Evolutionary conservation across 768 basidiomycete genomes (phyloP).

Genomic region (Heimioporus sp.): DNA sequence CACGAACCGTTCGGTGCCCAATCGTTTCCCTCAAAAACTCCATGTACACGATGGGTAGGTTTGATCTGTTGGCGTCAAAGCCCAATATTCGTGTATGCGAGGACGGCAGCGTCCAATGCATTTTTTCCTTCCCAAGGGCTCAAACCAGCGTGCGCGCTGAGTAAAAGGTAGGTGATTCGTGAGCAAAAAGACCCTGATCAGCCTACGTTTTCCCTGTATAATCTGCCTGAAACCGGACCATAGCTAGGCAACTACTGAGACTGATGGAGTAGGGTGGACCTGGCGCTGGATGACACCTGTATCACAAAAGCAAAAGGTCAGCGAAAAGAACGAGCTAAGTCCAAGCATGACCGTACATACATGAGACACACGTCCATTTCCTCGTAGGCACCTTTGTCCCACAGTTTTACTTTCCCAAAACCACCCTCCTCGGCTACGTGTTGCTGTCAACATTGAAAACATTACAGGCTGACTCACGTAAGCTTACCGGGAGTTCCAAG

Average conservation of each 20-base stretch:
- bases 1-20: slow-evolving; percentile 71
- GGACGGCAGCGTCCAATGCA: slow-evolving; percentile 83
- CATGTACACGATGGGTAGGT: slow-evolving; percentile 78
- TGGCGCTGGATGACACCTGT: slow-evolving; percentile 80
- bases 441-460: background rate
- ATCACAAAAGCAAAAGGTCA: background rate
- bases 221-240: slow-evolving; percentile 59
- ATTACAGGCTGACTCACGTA: background rate
- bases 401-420: slow-evolving; percentile 66
- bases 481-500: slow-evolving; percentile 73
- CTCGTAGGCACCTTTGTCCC: slow-evolving; percentile 69
- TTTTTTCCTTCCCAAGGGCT: slow-evolving; percentile 87
- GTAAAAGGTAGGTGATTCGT: background rate
- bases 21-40: slow-evolving; percentile 71
- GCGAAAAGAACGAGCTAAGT: background rate
- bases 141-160: slow-evolving; percentile 72
- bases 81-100: slow-evolving; percentile 78
- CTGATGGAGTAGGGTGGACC: slow-evolving; percentile 70
- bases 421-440: slow-evolving; percentile 74
- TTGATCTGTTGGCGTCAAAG: slow-evolving; percentile 79
- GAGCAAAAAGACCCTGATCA: background rate
- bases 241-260: slow-evolving; percentile 60
- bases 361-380: slow-evolving; percentile 79
- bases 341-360: slow-evolving; percentile 32
- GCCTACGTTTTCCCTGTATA: slow-evolving; percentile 71